phyloP scores from a whole-genome alignment of 1,139 yeast genomes.

The Pichia kudriavzevii region DNA sequence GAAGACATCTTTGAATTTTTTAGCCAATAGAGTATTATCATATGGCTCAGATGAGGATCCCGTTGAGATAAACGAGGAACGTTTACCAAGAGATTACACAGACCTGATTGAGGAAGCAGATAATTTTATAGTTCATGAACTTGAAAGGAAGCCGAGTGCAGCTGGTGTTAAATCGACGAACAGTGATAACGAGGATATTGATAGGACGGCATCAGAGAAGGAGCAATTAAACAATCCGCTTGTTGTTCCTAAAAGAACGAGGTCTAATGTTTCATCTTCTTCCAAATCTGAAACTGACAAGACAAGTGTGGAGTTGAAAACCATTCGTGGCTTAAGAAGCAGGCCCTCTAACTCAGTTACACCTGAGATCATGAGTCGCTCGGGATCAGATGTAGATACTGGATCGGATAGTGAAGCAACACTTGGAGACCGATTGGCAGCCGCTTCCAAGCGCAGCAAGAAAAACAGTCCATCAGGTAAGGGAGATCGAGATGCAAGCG shows the following conservation, averaged over 20 bases:
- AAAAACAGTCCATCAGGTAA: conserved; percentile 1
- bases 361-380: too few relatives aligned
- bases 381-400: not conserved
- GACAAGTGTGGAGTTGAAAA: too few relatives aligned
- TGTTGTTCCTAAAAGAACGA: conserved; percentile 1
- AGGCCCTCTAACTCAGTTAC: too few relatives aligned
- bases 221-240: not conserved
- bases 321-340: too few relatives aligned
- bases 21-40: conserved; percentile 22
- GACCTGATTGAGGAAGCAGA: conserved; percentile 19
- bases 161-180: conserved; percentile 6
- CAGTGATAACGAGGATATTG: conserved; percentile 12
- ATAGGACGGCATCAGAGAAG: not conserved
- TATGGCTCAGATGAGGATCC: conserved; percentile 22
- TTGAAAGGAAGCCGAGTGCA: conserved; percentile 3
- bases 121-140: conserved; percentile 17
- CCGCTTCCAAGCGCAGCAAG: too few relatives aligned
- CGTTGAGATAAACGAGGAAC: conserved; percentile 8
- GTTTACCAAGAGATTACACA: conserved; percentile 15
- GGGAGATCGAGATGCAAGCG: too few relatives aligned
- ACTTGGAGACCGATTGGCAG: too few relatives aligned
- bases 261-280: not conserved
- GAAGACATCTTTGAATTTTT: conserved; percentile 20
- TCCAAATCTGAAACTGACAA: too few relatives aligned
- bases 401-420: conserved; percentile 3